Base-by-base conservation (phyloP, 345 rosid species). In the Camelina hispida region DNA sequence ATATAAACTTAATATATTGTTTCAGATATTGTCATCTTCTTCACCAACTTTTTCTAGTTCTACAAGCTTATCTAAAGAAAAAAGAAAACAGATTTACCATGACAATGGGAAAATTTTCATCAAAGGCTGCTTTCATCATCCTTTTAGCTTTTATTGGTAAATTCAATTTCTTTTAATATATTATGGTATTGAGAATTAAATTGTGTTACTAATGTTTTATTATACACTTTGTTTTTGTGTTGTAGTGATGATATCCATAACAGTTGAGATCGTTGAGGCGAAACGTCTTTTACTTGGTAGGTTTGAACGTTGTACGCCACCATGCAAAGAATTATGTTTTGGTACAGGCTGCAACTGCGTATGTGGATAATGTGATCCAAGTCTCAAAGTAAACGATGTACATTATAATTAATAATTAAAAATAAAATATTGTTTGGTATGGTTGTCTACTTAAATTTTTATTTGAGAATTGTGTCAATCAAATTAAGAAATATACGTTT, bases 271-370 rank as follows among this genome's bases (percentile, higher is more conserved):
- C 56, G 50, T 48, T 38, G 73, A 67, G 15, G 54, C 73, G 3
- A 74, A 58, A 58, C 68, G 54, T 9, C 4, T 50, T 25, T 37
- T 74, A 50, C 1, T 6, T 1, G 46, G 47, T 7, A 9, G 11
- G 1, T 6, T 55, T 17, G 64, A 14, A 5, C 66, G 66, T 66
- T 74, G 78, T 66, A 23, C 6, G 10, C 66, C 48, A 66, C 6
- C 16, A 22, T 74, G 72, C 72, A 46, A 57, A 56, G 52, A 38
- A 25, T 51, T 71, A 25, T 72, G 68, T 72, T 72, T 61, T 72
- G 76, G 0, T 23, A 7, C 23, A 2, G 5, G 3, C 25, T 71
- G 68, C 42, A 5, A 71, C 11, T 71, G 72, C 5, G 48, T 53
- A n/a, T 67, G 71, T 32, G 11, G 8, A 37, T 37, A 37, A 9